phyloP scores from a whole-genome alignment of 2,329 filamentous ascomycete genomes.

The Ustilaginoidea virens region DNA sequence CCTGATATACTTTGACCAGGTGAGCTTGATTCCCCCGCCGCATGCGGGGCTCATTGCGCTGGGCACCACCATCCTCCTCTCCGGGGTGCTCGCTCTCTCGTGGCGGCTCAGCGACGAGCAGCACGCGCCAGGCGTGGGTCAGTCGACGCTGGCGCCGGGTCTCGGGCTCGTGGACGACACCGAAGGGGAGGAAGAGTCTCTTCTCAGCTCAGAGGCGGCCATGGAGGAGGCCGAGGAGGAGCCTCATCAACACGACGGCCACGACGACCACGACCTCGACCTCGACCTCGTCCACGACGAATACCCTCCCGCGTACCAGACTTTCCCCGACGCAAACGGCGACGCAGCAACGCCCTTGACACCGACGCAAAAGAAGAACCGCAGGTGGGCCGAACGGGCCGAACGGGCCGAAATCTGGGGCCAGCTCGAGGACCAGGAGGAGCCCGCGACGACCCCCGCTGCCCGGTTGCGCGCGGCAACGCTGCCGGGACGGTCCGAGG shows the following conservation, averaged over 20 bases:
- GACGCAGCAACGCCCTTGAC: constrained; percentile 23
- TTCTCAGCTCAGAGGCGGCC: constrained; percentile 31
- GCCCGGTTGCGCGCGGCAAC: constrained; percentile 33
- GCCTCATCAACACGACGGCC: no score
- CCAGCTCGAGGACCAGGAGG: constrained; percentile 63
- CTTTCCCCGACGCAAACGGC: constrained; percentile 25
- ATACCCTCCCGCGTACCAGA: constrained; percentile 25
- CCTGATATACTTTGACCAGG: constrained; percentile 90
- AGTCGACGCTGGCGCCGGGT: constrained; percentile 64
- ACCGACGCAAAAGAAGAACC: constrained; percentile 31
- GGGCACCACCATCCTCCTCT: constrained; percentile 72
- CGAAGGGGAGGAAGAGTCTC: constrained; percentile 42
- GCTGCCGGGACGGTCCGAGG: constrained; percentile 25
- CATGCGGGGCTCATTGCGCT: constrained; percentile 72
- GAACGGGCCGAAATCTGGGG: constrained; percentile 77
- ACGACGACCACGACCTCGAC: constrained; percentile 22
- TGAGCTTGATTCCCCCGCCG: constrained; percentile 58
- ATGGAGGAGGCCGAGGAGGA: no score
- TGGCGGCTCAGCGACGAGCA: constrained; percentile 81
- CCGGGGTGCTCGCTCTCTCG: constrained; percentile 78
- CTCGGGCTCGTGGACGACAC: constrained; percentile 65
- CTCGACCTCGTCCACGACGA: constrained; percentile 24
- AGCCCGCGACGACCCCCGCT: constrained; percentile 18
- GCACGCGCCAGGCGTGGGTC: constrained; percentile 40
- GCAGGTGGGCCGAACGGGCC: constrained; percentile 48